A percentile compares a stretch with the other conserved stretches of the same genome.
These are phyloP conservation scores for Malassezia yamatoensis DNA, from an alignment of 1,284 basidiomycete genomes.

Conservation along the genomic window DNA sequence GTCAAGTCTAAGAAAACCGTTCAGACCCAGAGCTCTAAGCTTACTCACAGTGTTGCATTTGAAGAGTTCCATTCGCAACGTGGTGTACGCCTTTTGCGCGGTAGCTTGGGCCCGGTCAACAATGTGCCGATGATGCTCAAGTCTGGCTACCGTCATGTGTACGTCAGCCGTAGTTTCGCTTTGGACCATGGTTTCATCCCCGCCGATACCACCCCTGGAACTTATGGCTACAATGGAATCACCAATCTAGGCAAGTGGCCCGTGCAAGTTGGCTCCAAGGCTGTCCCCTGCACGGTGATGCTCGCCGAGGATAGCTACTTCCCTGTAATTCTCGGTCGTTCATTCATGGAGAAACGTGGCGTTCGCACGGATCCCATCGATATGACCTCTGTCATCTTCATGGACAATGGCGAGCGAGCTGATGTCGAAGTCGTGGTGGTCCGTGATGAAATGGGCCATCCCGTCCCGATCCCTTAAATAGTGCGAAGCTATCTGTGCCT, in stretches of 20 bases:
- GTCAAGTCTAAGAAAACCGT: constrained; percentile 36
- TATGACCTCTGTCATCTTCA: constrained; percentile 72
- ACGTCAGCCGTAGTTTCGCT: constrained; percentile 88
- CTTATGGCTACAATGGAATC: constrained; percentile 69
- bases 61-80: constrained; percentile 48
- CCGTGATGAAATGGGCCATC: constrained; percentile 45
- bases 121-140: constrained; percentile 71
- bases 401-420: constrained; percentile 78
- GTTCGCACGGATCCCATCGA: constrained; percentile 58
- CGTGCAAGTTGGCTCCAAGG: constrained; percentile 52
- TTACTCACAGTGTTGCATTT: constrained; percentile 45
- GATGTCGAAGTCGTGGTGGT: constrained; percentile 48
- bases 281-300: constrained; percentile 53
- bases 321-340: constrained; percentile 84
- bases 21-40: constrained; percentile 21
- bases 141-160: constrained; percentile 84
- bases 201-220: constrained; percentile 57
- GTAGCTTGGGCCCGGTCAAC: constrained; percentile 76
- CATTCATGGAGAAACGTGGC: constrained; percentile 83
- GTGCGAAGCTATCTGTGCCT: not conserved
- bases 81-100: constrained; percentile 82
- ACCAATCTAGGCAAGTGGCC: constrained; percentile 52
- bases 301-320: constrained; percentile 91
- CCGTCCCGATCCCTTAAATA: constrained; percentile 39
- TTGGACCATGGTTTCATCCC: constrained; percentile 80